Conservation (phyloP, 2,329 filamentous ascomycete species). For the Waltergamsia citrina region DNA sequence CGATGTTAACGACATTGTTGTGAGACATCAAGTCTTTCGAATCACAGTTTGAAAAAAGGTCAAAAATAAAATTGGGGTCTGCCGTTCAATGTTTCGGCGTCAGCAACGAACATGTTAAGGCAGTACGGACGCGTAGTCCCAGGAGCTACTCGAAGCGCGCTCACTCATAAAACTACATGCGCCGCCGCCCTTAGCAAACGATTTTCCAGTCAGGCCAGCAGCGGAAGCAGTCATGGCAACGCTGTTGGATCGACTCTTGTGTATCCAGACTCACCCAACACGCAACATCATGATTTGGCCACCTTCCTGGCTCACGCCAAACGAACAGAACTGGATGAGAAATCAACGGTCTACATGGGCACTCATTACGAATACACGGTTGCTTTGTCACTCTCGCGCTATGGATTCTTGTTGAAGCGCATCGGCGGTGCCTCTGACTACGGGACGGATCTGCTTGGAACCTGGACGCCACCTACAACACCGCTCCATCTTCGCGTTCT, state of each 20-base stretch:
- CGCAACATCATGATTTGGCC: conserved; percentile 51
- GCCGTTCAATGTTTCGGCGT: no score
- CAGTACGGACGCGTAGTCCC: no score
- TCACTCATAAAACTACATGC: no score
- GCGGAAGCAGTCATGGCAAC: background rate
- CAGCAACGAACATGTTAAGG: no score
- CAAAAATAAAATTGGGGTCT: no score
- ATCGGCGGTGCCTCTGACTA: conserved; percentile 58
- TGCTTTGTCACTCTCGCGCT: conserved; percentile 40
- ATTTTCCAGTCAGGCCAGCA: background rate
- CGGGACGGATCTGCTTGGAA: conserved; percentile 67
- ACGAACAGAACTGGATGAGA: conserved; percentile 41
- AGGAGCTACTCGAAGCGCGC: no score
- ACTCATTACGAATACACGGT: conserved; percentile 72
- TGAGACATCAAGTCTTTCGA: no score
- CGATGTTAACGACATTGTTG: no score
- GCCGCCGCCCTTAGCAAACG: background rate
- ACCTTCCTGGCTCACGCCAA: conserved; percentile 58
- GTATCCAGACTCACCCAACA: conserved; percentile 35
- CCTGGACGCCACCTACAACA: conserved; percentile 48
- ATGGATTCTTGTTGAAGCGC: conserved; percentile 56
- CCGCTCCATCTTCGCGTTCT: conserved; percentile 33
- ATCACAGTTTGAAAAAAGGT: no score
- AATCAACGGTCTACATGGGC: conserved; percentile 56
- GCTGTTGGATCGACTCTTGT: conserved; percentile 10